These are phyloP conservation scores for Aspergillus quadricinctus DNA, from an alignment of 2,329 filamentous ascomycete genomes.

Conservation along the genomic window DNA sequence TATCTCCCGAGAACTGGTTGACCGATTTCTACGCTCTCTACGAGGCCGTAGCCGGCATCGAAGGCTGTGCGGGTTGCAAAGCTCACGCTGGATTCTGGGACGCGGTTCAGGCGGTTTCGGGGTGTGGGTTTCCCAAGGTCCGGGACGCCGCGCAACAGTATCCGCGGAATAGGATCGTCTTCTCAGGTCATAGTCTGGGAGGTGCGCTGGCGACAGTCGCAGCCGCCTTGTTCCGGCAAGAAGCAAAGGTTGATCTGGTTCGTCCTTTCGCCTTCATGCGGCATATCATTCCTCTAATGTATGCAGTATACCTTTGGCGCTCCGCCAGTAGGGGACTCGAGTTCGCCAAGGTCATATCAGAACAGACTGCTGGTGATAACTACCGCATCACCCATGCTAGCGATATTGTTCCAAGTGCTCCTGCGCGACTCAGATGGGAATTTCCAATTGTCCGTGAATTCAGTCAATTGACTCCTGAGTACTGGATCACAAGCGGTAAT, in stretches of 20 bases:
- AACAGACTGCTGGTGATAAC: background rate
- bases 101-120: background rate
- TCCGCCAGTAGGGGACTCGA: constrained; percentile 2
- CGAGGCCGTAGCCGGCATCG: background rate
- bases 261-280: background rate
- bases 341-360: constrained; percentile 1
- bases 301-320: constrained; percentile 5
- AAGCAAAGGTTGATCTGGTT: constrained; percentile 3
- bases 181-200: constrained; percentile 2
- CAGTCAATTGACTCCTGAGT: constrained; percentile 10
- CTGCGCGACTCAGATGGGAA: background rate
- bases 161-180: background rate
- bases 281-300: too few species aligned
- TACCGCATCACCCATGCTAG: constrained; percentile 1
- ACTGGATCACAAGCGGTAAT: constrained; percentile 7
- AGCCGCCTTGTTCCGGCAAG: background rate
- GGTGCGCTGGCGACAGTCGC: constrained; percentile 3
- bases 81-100: constrained; percentile 5
- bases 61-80: constrained; percentile 1
- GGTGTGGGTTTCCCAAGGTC: background rate
- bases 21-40: background rate
- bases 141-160: background rate
- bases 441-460: constrained; percentile 1
- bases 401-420: constrained; percentile 1
- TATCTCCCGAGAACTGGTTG: background rate